A percentile compares a stretch with the other conserved stretches of the same genome.
Evolutionary conservation across 495 filamentous ascomycete species (phyloP).

Genomic region (Hypoxylon lienhwacheense): DNA sequence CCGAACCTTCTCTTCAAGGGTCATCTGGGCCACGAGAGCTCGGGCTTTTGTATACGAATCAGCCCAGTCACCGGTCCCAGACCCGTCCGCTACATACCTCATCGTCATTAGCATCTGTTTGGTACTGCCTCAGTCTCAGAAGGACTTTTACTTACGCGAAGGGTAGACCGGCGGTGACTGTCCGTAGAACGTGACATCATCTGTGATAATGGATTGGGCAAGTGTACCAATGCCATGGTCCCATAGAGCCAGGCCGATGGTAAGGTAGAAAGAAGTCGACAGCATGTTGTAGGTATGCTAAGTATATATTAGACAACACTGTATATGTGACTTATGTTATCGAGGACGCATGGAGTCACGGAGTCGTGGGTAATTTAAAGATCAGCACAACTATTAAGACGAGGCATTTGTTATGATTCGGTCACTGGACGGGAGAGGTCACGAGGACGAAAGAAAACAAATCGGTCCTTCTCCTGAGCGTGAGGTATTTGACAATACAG

Average conservation of each 20-base stretch:
- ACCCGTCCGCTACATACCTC: conserved; percentile 60
- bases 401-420: conserved; percentile 18
- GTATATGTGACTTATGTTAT: neutral
- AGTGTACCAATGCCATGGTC: conserved; percentile 25
- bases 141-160: conserved; percentile 49
- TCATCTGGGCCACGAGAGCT: conserved; percentile 58
- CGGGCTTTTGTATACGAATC: conserved; percentile 56
- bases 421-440: conserved; percentile 18
- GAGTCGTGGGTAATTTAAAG: conserved; percentile 4
- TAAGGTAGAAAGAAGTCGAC: conserved; percentile 26
- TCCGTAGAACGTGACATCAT: conserved; percentile 58
- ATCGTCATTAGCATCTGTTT: conserved; percentile 65
- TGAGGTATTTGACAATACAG: conserved; percentile 14
- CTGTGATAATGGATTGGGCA: conserved; percentile 41
- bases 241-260: conserved; percentile 42
- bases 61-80: conserved; percentile 48
- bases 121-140: neutral
- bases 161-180: conserved; percentile 61
- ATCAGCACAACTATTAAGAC: conserved; percentile 8
- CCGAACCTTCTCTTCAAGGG: conserved; percentile 61
- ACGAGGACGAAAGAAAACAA: conserved; percentile 1
- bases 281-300: conserved; percentile 34
- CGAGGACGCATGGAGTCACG: too few relatives aligned
- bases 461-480: conserved; percentile 25
- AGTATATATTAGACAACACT: conserved; percentile 5